Base-by-base conservation (phyloP, 1,284 basidiomycete genomes). In the Sphaerobolus stellatus region DNA sequence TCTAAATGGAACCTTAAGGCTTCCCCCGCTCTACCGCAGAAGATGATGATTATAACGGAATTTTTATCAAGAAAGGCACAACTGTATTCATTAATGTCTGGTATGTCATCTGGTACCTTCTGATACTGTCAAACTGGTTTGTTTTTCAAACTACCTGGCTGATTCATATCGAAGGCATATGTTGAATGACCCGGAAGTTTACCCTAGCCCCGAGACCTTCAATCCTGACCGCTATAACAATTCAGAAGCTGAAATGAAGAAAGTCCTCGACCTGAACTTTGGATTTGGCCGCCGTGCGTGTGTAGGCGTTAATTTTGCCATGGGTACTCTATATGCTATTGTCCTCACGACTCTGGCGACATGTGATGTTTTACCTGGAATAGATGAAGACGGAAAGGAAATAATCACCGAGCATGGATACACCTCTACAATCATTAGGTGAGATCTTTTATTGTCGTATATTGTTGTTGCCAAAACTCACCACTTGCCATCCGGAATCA, bases 111-210 rank as follows among this genome's bases (percentile, higher is more conserved):
- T 29, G n/a, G n/a, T n/a, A n/a, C n/a, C n/a, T n/a, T n/a, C n/a
- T n/a, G n/a, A n/a, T n/a, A n/a, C n/a, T n/a, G n/a, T n/a, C n/a
- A n/a, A n/a, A n/a, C 36, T 4, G 36, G 36, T 38, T 48, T 20
- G 24, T 11, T 36, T 11, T 38, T 38, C 36, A 7, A 38, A 5
- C n/a, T 38, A 4, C 4, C n/a, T 7, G n/a, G 22, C 36, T 38
- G 36, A 38, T 5, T 28, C 48, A 27, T n/a, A n/a, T n/a, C 34
- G 24, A 30, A 71, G 69, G 66, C 61, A 62, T 13, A 68, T 71
- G 61, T 59, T 65, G 6, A 70, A 67, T 29, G 64, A 71, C 47
- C 61, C 67, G 11, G 59, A 63, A 8, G 54, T 60, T 1, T 72
- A 67, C 48, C 52, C 58, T 6, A 60, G 71, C 25, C 69, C 71